These are phyloP conservation scores for Leccinellum rugosiceps DNA, from an alignment of 768 basidiomycete genomes.

Conservation along the genomic window DNA sequence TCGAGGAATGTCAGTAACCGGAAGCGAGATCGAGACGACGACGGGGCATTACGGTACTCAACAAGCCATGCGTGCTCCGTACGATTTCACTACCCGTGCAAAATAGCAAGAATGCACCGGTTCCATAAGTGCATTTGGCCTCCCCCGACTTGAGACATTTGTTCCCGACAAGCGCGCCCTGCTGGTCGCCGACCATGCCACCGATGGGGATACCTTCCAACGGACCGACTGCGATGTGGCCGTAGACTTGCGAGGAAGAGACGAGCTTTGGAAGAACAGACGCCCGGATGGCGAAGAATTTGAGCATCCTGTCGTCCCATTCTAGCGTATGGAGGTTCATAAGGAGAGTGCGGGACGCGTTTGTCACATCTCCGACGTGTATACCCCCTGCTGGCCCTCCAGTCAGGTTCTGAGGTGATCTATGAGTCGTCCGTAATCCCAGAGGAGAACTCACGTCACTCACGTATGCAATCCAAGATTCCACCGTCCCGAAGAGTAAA, in stretches of 20 bases:
- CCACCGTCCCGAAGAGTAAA: constrained; percentile 90
- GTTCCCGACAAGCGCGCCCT: constrained; percentile 94
- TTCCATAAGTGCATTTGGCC: constrained; percentile 98
- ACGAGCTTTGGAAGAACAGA: constrained; percentile 85
- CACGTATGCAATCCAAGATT: constrained; percentile 95
- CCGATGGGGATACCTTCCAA: constrained; percentile 80
- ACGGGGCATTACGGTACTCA: constrained; percentile 67
- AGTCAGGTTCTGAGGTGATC: constrained; percentile 62
- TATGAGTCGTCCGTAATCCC: neutral
- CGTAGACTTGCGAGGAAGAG: constrained; percentile 91
- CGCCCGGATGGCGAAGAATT: constrained; percentile 79
- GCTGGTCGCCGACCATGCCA: constrained; percentile 97
- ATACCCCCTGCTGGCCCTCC: constrained; percentile 68
- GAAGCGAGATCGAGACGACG: neutral
- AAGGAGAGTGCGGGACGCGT: constrained; percentile 94
- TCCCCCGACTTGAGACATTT: constrained; percentile 90
- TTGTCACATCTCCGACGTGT: constrained; percentile 91
- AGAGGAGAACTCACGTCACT: constrained; percentile 15
- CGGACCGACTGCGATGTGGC: constrained; percentile 62
- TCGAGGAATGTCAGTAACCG: neutral
- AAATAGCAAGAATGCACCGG: constrained; percentile 94
- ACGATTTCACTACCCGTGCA: constrained; percentile 89
- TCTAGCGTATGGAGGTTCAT: constrained; percentile 76
- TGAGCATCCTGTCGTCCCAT: constrained; percentile 81
- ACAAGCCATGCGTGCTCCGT: constrained; percentile 77